phyloP scores from a whole-genome alignment of 768 basidiomycete genomes.

The Trichaptum fuscoviolaceum region DNA sequence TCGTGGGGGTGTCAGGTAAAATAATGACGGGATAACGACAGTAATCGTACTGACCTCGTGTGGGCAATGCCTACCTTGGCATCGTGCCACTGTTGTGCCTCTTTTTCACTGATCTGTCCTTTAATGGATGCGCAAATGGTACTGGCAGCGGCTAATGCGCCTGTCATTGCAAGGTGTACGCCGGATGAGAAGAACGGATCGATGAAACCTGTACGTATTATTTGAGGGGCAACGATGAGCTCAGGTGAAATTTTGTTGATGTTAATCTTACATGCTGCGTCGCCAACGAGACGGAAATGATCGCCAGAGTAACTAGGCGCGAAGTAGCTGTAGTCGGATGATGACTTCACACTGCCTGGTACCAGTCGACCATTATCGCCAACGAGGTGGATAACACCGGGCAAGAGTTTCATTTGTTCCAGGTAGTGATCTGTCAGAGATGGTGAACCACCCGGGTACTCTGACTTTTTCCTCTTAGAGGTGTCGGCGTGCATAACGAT shows the following conservation, averaged over 20 bases:
- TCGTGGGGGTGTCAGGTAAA: too few relatives aligned
- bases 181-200: slow-evolving; percentile 64
- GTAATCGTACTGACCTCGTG: slow-evolving; percentile 33
- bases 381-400: too few relatives aligned
- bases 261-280: slow-evolving; percentile 33
- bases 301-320: slow-evolving; percentile 27
- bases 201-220: slow-evolving; percentile 44
- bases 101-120: slow-evolving; percentile 39
- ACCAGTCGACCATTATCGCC: too few relatives aligned
- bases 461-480: too few relatives aligned
- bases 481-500: slow-evolving; percentile 53
- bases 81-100: slow-evolving; percentile 50
- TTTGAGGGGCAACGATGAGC: too few relatives aligned
- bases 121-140: slow-evolving; percentile 53
- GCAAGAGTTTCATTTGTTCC: too few relatives aligned
- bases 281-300: slow-evolving; percentile 31
- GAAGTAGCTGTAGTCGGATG: slow-evolving; percentile 34
- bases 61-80: slow-evolving; percentile 50
- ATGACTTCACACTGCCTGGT: slow-evolving; percentile 5
- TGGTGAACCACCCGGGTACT: too few relatives aligned
- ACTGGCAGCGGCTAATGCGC: slow-evolving; percentile 52
- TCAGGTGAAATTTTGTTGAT: too few relatives aligned
- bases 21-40: too few relatives aligned
- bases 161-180: slow-evolving; percentile 58
- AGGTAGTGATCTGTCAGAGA: too few relatives aligned